Evolutionary conservation across 1,284 basidiomycete genomes (phyloP).

Genomic region (Lentinula novae-zelandiae): DNA sequence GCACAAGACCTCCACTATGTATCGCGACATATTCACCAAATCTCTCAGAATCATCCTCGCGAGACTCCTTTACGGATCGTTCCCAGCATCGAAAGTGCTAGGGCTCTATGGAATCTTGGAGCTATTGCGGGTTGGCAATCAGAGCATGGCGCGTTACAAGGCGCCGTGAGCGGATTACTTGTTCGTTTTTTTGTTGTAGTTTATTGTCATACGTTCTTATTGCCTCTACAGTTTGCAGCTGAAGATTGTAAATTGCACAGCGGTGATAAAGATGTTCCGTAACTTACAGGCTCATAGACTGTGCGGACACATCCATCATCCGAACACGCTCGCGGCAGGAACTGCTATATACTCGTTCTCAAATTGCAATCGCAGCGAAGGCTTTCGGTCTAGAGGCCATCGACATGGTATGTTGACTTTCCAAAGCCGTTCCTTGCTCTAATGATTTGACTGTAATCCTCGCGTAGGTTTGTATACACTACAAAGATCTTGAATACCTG

Average conservation of each 20-base stretch:
- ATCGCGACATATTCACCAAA: constrained; percentile 41
- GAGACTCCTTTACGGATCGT: background rate
- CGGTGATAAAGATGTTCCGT: constrained; percentile 6
- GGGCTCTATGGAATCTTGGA: constrained; percentile 59
- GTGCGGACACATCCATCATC: constrained; percentile 83
- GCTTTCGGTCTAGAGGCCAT: constrained; percentile 84
- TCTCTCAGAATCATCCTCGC: constrained; percentile 16
- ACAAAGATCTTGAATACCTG: constrained; percentile 73
- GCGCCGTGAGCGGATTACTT: constrained; percentile 33
- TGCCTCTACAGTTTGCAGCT: constrained; percentile 68
- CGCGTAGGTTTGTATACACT: constrained; percentile 82
- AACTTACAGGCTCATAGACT: constrained; percentile 44
- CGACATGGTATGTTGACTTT: constrained; percentile 63
- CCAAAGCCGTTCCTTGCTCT: background rate
- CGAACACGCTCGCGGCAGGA: constrained; percentile 76
- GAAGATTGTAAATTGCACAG: constrained; percentile 68
- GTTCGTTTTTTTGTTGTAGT: background rate
- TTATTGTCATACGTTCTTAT: background rate
- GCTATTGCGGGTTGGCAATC: constrained; percentile 64
- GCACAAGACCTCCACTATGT: constrained; percentile 62
- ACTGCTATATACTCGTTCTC: constrained; percentile 83
- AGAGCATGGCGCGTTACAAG: constrained; percentile 25
- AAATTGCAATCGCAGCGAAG: constrained; percentile 81
- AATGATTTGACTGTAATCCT: background rate
- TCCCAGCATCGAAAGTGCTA: constrained; percentile 9